Percentiles rank a stretch among this genome's conserved stretches.
These are phyloP conservation scores for Mortierella sp. DNA, from an alignment of 371 early-diverging fungal genomes.

Conservation along the genomic window DNA sequence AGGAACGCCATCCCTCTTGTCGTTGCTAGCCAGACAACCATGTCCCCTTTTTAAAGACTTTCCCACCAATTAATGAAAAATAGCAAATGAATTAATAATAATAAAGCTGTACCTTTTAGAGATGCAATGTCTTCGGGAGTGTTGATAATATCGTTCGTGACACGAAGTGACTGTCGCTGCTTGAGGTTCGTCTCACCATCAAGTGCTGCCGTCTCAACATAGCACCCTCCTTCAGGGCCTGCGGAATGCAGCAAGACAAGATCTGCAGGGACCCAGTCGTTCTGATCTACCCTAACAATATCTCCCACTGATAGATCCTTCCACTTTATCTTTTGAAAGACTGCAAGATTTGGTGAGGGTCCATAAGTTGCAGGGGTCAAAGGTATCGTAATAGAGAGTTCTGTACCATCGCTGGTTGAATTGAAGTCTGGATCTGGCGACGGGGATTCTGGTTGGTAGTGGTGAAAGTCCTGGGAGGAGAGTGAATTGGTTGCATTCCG, in stretches of 20 bases:
- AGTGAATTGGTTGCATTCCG: slow-evolving; percentile 46
- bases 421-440: not conserved
- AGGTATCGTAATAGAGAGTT: slow-evolving; percentile 44
- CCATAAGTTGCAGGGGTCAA: slow-evolving; percentile 25
- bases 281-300: slow-evolving; percentile 80
- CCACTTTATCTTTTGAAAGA: slow-evolving; percentile 63
- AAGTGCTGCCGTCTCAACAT: slow-evolving; percentile 85
- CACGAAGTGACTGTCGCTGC: slow-evolving; percentile 70
- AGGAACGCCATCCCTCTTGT: not conserved
- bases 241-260: slow-evolving; percentile 72
- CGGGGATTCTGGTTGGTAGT: not conserved
- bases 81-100: not conserved
- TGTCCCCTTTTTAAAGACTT: not conserved
- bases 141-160: slow-evolving; percentile 61
- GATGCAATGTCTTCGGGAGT: slow-evolving; percentile 63
- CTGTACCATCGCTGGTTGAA: slow-evolving; percentile 9
- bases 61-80: not conserved
- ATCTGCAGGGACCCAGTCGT: slow-evolving; percentile 83
- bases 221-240: slow-evolving; percentile 74
- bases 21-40: not conserved
- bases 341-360: slow-evolving; percentile 43
- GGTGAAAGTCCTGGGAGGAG: slow-evolving; percentile 12
- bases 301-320: slow-evolving; percentile 82
- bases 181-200: slow-evolving; percentile 92
- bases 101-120: slow-evolving; percentile 28